Conservation (phyloP, 2,329 filamentous ascomycete species). For the Ophiocordyceps polyrhachis-furcata region DNA sequence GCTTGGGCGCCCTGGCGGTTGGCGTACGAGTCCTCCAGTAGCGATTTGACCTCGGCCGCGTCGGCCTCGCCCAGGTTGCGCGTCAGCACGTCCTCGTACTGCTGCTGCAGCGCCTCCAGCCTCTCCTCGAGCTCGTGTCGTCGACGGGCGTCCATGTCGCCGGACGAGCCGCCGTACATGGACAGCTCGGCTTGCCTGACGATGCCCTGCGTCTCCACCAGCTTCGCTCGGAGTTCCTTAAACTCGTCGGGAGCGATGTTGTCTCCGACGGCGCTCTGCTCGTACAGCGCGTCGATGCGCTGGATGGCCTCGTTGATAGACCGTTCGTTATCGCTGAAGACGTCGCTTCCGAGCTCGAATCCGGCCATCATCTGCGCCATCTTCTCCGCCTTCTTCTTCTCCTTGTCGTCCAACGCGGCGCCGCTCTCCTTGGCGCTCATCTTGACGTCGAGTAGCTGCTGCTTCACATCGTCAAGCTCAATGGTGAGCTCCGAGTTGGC, state of each 20-base stretch:
- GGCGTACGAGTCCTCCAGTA: conserved; percentile 58
- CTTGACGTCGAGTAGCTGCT: conserved; percentile 85
- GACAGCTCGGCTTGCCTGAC: conserved; percentile 84
- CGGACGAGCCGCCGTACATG: conserved; percentile 49
- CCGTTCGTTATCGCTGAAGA: conserved; percentile 85
- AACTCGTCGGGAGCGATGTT: conserved; percentile 68
- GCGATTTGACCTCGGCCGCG: conserved; percentile 65
- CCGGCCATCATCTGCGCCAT: conserved; percentile 99
- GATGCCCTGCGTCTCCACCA: conserved; percentile 81
- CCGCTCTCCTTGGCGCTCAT: conserved; percentile 92
- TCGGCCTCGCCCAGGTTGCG: conserved; percentile 63
- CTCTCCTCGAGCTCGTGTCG: conserved; percentile 61
- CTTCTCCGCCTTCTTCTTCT: conserved; percentile 95
- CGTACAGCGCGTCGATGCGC: conserved; percentile 60
- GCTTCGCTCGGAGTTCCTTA: conserved; percentile 52
- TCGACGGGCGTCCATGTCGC: conserved; percentile 46
- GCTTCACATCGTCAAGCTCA: conserved; percentile 88
- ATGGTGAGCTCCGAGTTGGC: conserved; percentile 82
- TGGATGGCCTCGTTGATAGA: conserved; percentile 70
- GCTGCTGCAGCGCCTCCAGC: conserved; percentile 53
- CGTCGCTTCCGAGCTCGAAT: conserved; percentile 81
- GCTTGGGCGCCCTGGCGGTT: conserved; percentile 56
- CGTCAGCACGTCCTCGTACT: conserved; percentile 69
- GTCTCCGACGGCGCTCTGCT: conserved; percentile 60
- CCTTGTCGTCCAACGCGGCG: conserved; percentile 85